Evolutionary conservation across 176 grass and related monocot species (phyloP).

Genomic region (Phoenix dactylifera): DNA sequence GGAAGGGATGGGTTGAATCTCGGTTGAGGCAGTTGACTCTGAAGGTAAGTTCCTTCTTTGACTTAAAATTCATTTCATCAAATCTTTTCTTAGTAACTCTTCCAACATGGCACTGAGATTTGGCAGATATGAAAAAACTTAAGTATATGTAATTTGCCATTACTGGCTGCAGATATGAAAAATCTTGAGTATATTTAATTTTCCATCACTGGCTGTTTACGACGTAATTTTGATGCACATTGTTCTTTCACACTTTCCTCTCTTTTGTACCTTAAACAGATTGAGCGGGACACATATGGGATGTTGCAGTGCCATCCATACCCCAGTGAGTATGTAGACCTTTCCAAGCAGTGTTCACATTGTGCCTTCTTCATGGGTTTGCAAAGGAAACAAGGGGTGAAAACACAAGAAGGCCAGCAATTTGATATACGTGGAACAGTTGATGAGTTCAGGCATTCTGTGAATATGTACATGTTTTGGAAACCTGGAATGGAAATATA

Average conservation of each 20-base stretch:
- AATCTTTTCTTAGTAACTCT: no score
- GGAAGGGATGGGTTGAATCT: slow-evolving; percentile 99
- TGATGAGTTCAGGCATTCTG: slow-evolving; percentile 78
- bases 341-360: slow-evolving; percentile 63
- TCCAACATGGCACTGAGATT: no score
- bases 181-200: no score
- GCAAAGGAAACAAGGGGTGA: slow-evolving; percentile 79
- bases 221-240: no score
- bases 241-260: neutral
- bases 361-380: slow-evolving; percentile 99
- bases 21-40: slow-evolving; percentile 81
- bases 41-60: slow-evolving; percentile 38
- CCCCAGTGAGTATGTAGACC: slow-evolving; percentile 71
- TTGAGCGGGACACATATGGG: slow-evolving; percentile 86
- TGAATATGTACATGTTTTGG: slow-evolving; percentile 81
- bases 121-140: no score
- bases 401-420: slow-evolving; percentile 87
- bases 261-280: slow-evolving; percentile 31
- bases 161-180: no score
- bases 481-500: slow-evolving; percentile 90
- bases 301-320: slow-evolving; percentile 97
- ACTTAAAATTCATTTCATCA: neutral
- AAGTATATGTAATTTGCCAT: no score
- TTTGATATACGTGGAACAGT: slow-evolving; percentile 98
- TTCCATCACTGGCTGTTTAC: neutral